Evolutionary conservation across 2,329 filamentous ascomycete species (phyloP).

Genomic region (Diaporthe longicolla): DNA sequence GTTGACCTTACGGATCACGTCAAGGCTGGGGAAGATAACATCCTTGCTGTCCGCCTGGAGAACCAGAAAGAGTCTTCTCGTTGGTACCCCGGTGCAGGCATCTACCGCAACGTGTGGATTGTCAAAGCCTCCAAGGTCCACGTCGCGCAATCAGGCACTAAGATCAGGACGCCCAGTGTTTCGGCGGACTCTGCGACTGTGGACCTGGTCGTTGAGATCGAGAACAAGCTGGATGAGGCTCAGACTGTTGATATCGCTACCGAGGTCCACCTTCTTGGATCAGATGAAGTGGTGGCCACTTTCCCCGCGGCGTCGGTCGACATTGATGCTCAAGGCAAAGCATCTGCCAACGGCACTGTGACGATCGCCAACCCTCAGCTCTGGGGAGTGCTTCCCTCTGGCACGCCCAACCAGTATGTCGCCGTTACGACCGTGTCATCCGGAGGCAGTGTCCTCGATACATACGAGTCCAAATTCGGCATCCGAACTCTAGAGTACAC

Average conservation of each 20-base stretch:
- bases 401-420: constrained; percentile 63
- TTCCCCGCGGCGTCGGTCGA: constrained; percentile 52
- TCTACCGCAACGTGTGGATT: constrained; percentile 70
- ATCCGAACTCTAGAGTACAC: constrained; percentile 60
- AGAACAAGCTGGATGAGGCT: constrained; percentile 56
- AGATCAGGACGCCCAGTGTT: constrained; percentile 60
- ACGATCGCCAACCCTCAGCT: constrained; percentile 57
- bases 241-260: constrained; percentile 57
- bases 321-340: constrained; percentile 52
- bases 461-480: constrained; percentile 65
- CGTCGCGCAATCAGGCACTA: constrained; percentile 65
- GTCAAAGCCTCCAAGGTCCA: constrained; percentile 61
- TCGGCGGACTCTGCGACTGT: constrained; percentile 61
- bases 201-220: constrained; percentile 60
- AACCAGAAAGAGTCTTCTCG: constrained; percentile 63
- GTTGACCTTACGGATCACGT: constrained; percentile 63
- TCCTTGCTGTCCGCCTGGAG: constrained; percentile 65
- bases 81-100: constrained; percentile 68
- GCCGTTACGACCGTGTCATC: constrained; percentile 58
- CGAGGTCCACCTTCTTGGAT: constrained; percentile 56
- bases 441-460: constrained; percentile 53
- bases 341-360: constrained; percentile 53
- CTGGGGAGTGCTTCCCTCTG: constrained; percentile 63
- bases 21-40: constrained; percentile 54
- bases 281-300: constrained; percentile 49